These are phyloP conservation scores for Purshia tridentata DNA, from an alignment of 306 rosid genomes.

Conservation along the genomic window DNA sequence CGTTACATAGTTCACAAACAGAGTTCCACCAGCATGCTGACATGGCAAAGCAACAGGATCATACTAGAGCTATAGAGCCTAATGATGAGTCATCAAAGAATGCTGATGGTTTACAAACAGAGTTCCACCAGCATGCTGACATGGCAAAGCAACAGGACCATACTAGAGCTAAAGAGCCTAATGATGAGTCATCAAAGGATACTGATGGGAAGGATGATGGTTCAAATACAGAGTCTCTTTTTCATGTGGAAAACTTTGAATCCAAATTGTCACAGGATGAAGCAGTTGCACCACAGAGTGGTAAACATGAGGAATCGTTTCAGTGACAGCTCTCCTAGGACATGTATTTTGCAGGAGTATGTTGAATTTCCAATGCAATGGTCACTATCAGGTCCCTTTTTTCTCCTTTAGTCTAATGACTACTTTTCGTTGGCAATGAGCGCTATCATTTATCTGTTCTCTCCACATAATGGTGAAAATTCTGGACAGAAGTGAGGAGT, in stretches of 20 bases:
- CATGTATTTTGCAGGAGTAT: conserved; percentile 25
- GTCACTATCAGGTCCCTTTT: conserved; percentile 14
- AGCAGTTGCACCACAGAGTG: conserved; percentile 40
- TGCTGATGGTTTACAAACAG: conserved; percentile 39
- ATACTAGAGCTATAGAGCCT: conserved; percentile 32
- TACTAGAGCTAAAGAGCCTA: conserved; percentile 31
- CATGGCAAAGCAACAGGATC: conserved; percentile 42
- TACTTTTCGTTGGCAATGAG: not conserved
- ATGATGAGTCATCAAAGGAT: conserved; percentile 36
- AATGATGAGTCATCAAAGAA: conserved; percentile 40
- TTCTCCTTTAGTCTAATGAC: not conserved
- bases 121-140: conserved; percentile 40
- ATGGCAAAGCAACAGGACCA: conserved; percentile 42
- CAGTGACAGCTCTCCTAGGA: conserved; percentile 9
- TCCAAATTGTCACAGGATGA: conserved; percentile 45
- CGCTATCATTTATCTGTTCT: not conserved
- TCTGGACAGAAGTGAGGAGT: conserved; percentile 14
- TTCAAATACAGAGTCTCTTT: conserved; percentile 35
- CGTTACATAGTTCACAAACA: conserved; percentile 37
- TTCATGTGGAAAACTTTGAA: conserved; percentile 47
- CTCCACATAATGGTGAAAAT: conserved; percentile 13
- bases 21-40: conserved; percentile 40
- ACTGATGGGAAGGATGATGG: conserved; percentile 30
- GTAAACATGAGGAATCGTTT: conserved; percentile 32
- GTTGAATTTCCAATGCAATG: conserved; percentile 16